Percentiles rank a stretch among this genome's conserved stretches.
These are phyloP conservation scores for Hericium alpestre DNA, from an alignment of 768 basidiomycete genomes.

Conservation along the genomic window DNA sequence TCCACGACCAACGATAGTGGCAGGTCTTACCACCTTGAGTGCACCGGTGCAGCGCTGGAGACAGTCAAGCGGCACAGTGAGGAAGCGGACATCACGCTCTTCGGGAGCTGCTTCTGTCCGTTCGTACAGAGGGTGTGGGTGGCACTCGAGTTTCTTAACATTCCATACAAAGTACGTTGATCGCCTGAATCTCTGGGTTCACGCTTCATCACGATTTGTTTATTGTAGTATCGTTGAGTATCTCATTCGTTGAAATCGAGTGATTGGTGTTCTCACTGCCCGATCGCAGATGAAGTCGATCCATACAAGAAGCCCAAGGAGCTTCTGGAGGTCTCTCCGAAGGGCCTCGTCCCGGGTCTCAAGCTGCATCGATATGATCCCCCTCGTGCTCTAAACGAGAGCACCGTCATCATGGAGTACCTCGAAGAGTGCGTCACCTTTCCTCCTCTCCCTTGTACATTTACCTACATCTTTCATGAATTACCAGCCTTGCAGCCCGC, in stretches of 20 bases:
- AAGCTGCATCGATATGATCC: constrained; percentile 43
- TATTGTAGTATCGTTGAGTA: constrained; percentile 2
- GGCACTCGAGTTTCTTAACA: constrained; percentile 55
- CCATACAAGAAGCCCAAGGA: constrained; percentile 76
- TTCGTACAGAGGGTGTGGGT: constrained; percentile 81
- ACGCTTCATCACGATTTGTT: neutral
- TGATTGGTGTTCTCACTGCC: neutral
- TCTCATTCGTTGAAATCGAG: no score
- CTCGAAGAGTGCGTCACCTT: constrained; percentile 49
- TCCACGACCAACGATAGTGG: constrained; percentile 24
- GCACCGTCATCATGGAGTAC: constrained; percentile 69
- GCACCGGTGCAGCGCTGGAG: constrained; percentile 41
- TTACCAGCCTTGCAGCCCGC: constrained; percentile 35
- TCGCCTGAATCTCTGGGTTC: neutral
- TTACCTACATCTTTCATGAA: constrained; percentile 3
- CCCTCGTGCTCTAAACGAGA: constrained; percentile 63
- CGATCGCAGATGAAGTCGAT: constrained; percentile 57
- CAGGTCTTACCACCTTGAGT: constrained; percentile 28
- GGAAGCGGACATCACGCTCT: constrained; percentile 51
- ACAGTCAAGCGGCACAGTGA: constrained; percentile 41
- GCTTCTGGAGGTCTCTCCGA: constrained; percentile 71
- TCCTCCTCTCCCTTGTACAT: constrained; percentile 5
- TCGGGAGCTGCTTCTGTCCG: constrained; percentile 67
- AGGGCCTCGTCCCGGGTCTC: constrained; percentile 69
- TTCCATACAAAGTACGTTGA: constrained; percentile 54